Base-by-base conservation (phyloP, 768 basidiomycete species). In the Russula sp. region DNA sequence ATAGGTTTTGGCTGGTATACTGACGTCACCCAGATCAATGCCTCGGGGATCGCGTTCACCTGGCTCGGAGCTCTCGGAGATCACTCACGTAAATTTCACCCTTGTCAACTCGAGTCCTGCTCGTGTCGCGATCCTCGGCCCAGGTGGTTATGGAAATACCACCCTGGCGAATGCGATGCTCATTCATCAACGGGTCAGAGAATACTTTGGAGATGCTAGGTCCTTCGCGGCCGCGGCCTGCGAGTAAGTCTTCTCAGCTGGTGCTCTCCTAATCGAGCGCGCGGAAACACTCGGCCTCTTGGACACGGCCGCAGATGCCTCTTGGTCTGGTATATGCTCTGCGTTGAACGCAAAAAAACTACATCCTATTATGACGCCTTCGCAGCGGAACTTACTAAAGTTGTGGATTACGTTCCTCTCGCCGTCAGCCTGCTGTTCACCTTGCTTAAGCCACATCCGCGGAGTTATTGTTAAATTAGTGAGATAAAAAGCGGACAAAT, bases 211-310 rank as follows among this genome's bases (percentile, higher is more conserved):
- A 4, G 20, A 42, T 40, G 61, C 50, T 18, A 42, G 34, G n/a
- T 46, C 55, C 34, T 44, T 62, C 14, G 36, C 54, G 6, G 22
- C 60, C 51, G n/a, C n/a, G n/a, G n/a, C n/a, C n/a, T 61, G 60
- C 26, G 51, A 61, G 26, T 50, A 51, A 0, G 26, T 52, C 28
- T 52, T 52, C 38, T 52, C 60, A 16, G 16, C 51, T 16, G 50
- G 16, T 30, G 60, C 60, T 30, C 51, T 61, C 22, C 20, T 61
- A 2, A 40, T 30, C 6, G 49, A 51, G 34, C 52, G 54, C 42
- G 60, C 49, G 18, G 36, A 44, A n/a, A 18, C 34, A 1, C 51
- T 61, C n/a, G 26, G 51, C 24, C 28, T 61, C 40, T 38, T 28
- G 26, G 57, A 57, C 13, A 28, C 5, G 24, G 42, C 38, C 28